Percentiles rank a stretch among this genome's conserved stretches.
Conservation (phyloP, 345 rosid genomes). For the Eucalyptus cladocalyx region DNA sequence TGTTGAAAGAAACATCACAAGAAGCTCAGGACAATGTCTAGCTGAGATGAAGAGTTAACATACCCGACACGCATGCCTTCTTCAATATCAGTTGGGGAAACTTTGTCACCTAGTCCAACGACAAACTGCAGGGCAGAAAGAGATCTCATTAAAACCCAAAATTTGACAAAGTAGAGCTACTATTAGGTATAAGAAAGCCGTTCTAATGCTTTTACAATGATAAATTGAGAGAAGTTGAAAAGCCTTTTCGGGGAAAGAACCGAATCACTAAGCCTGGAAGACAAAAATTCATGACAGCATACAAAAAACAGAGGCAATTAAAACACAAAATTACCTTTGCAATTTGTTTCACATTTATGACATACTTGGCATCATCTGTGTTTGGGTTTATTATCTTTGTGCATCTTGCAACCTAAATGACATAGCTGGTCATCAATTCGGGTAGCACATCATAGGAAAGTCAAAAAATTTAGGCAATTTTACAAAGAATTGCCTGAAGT, state of each 20-base stretch:
- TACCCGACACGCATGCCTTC: conserved; percentile 99
- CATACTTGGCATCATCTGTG: conserved; percentile 94
- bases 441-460: neutral
- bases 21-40: neutral
- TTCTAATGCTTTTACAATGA: neutral
- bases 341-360: conserved; percentile 91
- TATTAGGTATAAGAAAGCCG: neutral
- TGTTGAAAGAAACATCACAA: neutral
- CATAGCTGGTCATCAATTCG: neutral
- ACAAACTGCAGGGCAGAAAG: conserved; percentile 44
- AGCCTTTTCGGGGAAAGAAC: neutral
- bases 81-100: conserved; percentile 93
- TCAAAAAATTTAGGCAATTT: neutral
- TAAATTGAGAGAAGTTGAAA: neutral
- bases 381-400: conserved; percentile 94
- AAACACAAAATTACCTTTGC: conserved; percentile 42
- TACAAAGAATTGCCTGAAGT: conserved; percentile 33
- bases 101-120: conserved; percentile 97
- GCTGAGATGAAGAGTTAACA: neutral
- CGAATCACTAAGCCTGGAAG: neutral
- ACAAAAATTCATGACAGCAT: neutral
- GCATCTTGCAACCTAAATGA: conserved; percentile 79
- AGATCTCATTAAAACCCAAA: neutral
- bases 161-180: neutral
- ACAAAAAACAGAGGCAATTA: neutral